Evolutionary conservation across 371 early-diverging fungal genomes (phyloP).

Genomic region (Lichtheimia hyalospora): DNA sequence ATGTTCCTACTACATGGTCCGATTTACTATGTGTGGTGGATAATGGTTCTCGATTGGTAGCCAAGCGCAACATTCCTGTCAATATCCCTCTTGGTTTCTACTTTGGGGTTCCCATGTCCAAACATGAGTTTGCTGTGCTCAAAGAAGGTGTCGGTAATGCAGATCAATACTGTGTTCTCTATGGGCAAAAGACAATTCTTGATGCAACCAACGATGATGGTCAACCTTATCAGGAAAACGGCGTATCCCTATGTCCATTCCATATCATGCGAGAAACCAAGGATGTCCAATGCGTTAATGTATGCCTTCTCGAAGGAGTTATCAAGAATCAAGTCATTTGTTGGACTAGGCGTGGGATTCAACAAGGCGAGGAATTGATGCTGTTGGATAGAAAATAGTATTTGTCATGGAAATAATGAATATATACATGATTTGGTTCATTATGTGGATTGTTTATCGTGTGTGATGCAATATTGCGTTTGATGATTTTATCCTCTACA

Average conservation of each 20-base stretch:
- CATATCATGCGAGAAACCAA: conserved; percentile 74
- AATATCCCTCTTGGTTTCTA: conserved; percentile 83
- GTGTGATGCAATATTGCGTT: no score
- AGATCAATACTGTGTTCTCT: conserved; percentile 71
- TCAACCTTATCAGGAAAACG: conserved; percentile 60
- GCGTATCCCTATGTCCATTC: conserved; percentile 69
- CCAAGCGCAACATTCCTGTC: conserved; percentile 67
- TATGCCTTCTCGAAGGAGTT: conserved; percentile 72
- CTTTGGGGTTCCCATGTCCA: conserved; percentile 92
- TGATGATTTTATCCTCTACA: no score
- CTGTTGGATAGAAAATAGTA: neutral
- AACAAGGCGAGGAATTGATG: conserved; percentile 76
- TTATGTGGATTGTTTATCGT: no score
- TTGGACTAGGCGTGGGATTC: conserved; percentile 64
- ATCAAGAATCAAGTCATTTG: conserved; percentile 83
- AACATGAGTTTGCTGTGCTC: conserved; percentile 82
- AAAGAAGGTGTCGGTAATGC: conserved; percentile 79
- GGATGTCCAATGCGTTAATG: conserved; percentile 50
- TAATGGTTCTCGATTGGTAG: conserved; percentile 53
- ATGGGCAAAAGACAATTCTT: conserved; percentile 74
- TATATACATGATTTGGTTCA: no score
- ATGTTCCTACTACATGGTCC: conserved; percentile 34
- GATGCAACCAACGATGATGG: conserved; percentile 85
- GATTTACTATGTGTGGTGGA: conserved; percentile 43
- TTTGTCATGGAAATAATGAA: no score